Evolutionary conservation across 345 rosid species (phyloP), one percentile per base, ranked within the genome.

Genomic region (Heritiera fomes): DNA sequence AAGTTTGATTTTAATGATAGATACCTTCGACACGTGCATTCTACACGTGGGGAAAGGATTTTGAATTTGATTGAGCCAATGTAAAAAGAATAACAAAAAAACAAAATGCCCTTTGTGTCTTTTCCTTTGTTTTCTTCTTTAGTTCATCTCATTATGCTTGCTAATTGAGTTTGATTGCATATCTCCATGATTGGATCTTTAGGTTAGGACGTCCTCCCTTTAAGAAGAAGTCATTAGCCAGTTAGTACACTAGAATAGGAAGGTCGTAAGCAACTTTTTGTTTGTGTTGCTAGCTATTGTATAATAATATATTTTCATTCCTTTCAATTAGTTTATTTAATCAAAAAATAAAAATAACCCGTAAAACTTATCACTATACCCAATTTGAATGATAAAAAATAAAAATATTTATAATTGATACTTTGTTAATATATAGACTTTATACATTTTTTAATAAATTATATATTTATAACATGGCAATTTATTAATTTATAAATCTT

Each of bases 111-210:
- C 79, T 87, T 80, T 75, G 52, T 79, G 82, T 82, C 80, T 49
- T 77, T 53, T 82, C 67, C 53, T 76, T 60, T 15, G 0, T 8
- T 40, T 40, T 40, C 43, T 5, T 3, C 4, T 40, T 40, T 40
- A 34, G 1, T 43, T 45, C 58, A 58, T 82, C 75, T 78, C 59
- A 87, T 85, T 82, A 91, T 87, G 92, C 81, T 86, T 87, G 83
- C 83, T 84, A 87, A 77, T 75, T 62, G 66, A 80, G 77, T 47
- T 84, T 84, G 76, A 87, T 83, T 86, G 80, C 85, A 78, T 82
- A 83, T 87, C 89, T 81, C 84, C 86, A 74, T 78, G 77, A 83
- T 62, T 79, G 67, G 75, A 67, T 80, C 84, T 84, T 82, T 61
- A 18, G n/a, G 8, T 23, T 40, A 40, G 43, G 6, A 1, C 40